Base-by-base conservation (phyloP, 495 filamentous ascomycete genomes). In the Astrothelium subdiscretum region DNA sequence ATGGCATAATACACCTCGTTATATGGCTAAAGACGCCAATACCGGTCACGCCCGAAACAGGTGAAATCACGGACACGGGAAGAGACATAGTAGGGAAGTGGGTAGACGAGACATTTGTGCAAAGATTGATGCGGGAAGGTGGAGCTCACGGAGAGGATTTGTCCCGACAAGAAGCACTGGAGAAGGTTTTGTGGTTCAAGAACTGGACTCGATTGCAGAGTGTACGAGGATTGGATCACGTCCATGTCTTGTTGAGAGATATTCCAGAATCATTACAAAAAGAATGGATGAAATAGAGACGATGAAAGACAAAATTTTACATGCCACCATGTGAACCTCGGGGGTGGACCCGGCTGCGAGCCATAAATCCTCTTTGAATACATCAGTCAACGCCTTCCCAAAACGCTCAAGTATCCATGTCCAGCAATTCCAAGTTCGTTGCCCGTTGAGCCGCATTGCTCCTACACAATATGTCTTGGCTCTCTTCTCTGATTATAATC, bases 201-300 rank as follows among this genome's bases (percentile, higher is more conserved):
- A 97, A 97, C 69, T 95, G 89, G 88, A 84, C 84, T 58, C 82
- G 82, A n/a, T 72, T 95, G 70, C 91, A 96, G 76, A 95, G 90
- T 71, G 90, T 97, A 57, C 77, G 87, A 59, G 81, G 84, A 6
- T 73, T 96, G 62, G 91, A 95, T 67, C 91, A 89, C 78, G 75
- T 90, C 4, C 86, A 89, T 79, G 76, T 90, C 15, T 72, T 91
- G 62, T 76, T 91, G 15, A 80, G 75, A 62, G 83, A 82, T 73
- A 82, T 84, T 32, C 81, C 81, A 6, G 78, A 84, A 40, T 75
- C 78, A 8, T 65, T 88, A 60, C 59, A 91, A 52, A 65, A 77
- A 31, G 78, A 83, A 69, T 91, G 87, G 88, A 83, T 69, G 66
- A 65, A 61, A 58, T 29, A 65, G 48, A 63, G 24, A 29, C 24